Percentiles rank a stretch among this genome's conserved stretches.
Conservation (phyloP, 2,329 filamentous ascomycete species). For the Herpotrichia juniperi region DNA sequence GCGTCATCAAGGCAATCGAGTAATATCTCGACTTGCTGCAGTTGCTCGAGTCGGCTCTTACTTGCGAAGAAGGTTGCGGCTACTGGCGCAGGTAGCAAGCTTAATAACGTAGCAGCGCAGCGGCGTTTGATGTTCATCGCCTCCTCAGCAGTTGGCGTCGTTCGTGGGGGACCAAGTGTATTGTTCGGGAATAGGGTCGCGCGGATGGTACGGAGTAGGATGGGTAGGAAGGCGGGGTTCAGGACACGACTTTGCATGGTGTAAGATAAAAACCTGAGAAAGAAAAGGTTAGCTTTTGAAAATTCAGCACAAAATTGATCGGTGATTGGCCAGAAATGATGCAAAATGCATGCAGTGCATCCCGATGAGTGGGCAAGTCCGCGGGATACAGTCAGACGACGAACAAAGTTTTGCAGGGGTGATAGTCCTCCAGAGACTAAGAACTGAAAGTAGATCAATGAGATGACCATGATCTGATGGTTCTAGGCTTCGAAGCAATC, state of each 20-base stretch:
- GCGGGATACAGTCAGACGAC: constrained; percentile 32
- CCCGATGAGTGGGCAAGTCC: constrained; percentile 24
- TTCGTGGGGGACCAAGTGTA: constrained; percentile 67
- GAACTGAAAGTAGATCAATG: constrained; percentile 2
- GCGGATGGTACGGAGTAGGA: constrained; percentile 70
- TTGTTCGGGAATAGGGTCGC: constrained; percentile 87
- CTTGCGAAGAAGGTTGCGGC: constrained; percentile 38
- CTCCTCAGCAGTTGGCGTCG: constrained; percentile 64
- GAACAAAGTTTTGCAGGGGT: constrained; percentile 12
- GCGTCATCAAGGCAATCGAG: constrained; percentile 78
- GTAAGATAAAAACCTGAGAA: constrained; percentile 54
- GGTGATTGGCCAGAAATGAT: constrained; percentile 31
- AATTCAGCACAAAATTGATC: constrained; percentile 16
- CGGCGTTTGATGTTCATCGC: constrained; percentile 68
- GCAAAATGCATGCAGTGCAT: constrained; percentile 27
- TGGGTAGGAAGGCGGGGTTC: constrained; percentile 52
- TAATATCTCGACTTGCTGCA: constrained; percentile 65
- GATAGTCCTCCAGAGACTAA: not conserved
- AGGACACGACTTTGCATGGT: constrained; percentile 50
- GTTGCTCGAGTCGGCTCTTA: constrained; percentile 56
- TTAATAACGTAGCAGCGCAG: constrained; percentile 66
- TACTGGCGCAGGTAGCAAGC: constrained; percentile 54
- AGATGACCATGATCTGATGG: constrained; percentile 5
- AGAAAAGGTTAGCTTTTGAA: constrained; percentile 32
- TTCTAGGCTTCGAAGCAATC: constrained; percentile 8